Conservation (phyloP, 495 filamentous ascomycete genomes). For the Rhizodiscina lignyota region DNA sequence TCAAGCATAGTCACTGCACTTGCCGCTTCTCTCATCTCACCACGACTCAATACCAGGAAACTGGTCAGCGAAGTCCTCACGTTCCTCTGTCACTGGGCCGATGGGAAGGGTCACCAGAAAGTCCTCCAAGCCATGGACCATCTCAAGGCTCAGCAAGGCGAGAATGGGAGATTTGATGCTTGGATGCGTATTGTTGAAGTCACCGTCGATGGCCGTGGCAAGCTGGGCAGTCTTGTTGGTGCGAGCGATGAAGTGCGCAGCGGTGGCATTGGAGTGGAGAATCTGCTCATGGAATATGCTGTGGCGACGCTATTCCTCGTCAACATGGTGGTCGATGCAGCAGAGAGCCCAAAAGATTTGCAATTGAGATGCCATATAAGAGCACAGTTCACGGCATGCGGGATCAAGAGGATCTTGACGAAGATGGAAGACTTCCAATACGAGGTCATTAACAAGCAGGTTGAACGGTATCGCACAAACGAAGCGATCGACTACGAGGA, state of each 20-base stretch:
- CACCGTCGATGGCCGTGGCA: slow-evolving; percentile 88
- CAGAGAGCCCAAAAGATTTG: slow-evolving; percentile 60
- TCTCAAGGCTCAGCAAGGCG: slow-evolving; percentile 74
- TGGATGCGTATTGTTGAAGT: slow-evolving; percentile 99
- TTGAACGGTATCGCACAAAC: slow-evolving; percentile 82
- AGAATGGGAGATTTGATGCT: slow-evolving; percentile 92
- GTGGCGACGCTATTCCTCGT: slow-evolving; percentile 88
- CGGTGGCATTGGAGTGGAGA: slow-evolving; percentile 97
- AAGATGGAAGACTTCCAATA: slow-evolving; percentile 99
- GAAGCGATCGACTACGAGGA: slow-evolving; percentile 98
- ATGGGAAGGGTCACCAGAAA: slow-evolving; percentile 86
- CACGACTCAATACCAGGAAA: slow-evolving; percentile 80
- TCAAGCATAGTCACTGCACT: slow-evolving; percentile 79
- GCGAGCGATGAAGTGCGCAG: slow-evolving; percentile 94
- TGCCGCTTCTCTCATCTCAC: slow-evolving; percentile 72
- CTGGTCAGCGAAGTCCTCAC: slow-evolving; percentile 93
- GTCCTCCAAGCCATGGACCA: slow-evolving; percentile 87
- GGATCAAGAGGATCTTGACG: slow-evolving; percentile 79
- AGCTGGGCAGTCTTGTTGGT: slow-evolving; percentile 95
- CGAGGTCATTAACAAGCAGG: slow-evolving; percentile 95
- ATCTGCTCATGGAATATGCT: slow-evolving; percentile 96
- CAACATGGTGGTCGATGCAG: slow-evolving; percentile 91
- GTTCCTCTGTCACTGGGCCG: slow-evolving; percentile 91
- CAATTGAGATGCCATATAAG: slow-evolving; percentile 86
- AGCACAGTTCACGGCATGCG: slow-evolving; percentile 90